Evolutionary conservation across 257 asterid genomes (phyloP).

Genomic region (Przewalskia tangutica): DNA sequence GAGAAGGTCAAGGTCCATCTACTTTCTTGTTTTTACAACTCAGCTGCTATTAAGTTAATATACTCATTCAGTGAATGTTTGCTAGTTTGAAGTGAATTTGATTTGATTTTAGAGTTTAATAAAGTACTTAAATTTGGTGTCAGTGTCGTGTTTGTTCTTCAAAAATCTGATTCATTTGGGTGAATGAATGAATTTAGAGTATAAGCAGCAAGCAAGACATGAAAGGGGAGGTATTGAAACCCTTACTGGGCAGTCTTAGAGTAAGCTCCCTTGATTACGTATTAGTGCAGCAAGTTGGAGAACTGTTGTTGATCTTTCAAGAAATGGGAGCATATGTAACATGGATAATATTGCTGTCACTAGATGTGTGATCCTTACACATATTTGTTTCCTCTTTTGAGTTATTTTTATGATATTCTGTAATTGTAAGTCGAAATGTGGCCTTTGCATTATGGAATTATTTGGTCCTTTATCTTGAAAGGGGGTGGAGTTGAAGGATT

Average conservation of each 20-base stretch:
- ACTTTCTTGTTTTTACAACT: neutral
- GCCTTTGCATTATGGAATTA: neutral
- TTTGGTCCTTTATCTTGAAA: neutral
- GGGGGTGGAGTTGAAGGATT: neutral
- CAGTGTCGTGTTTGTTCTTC: neutral
- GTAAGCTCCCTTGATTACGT: neutral
- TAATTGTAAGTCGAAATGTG: neutral
- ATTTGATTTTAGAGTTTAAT: neutral
- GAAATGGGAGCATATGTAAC: neutral
- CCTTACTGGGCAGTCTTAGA: neutral
- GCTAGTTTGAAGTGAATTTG: neutral
- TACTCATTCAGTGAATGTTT: neutral
- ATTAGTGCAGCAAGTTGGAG: neutral
- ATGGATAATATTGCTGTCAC: neutral
- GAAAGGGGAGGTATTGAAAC: neutral
- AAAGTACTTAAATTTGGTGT: neutral
- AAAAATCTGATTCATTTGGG: neutral
- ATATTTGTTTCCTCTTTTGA: neutral
- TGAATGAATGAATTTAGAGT: neutral
- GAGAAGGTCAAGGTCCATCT: conserved; percentile 41
- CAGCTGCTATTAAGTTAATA: neutral
- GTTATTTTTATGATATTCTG: neutral
- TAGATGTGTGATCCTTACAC: neutral
- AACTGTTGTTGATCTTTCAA: neutral
- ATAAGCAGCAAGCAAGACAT: neutral